Percentiles rank a stretch among this genome's conserved stretches.
These are phyloP conservation scores for Intubia oerlemansii DNA, from an alignment of 2,329 filamentous ascomycete genomes.

Conservation along the genomic window DNA sequence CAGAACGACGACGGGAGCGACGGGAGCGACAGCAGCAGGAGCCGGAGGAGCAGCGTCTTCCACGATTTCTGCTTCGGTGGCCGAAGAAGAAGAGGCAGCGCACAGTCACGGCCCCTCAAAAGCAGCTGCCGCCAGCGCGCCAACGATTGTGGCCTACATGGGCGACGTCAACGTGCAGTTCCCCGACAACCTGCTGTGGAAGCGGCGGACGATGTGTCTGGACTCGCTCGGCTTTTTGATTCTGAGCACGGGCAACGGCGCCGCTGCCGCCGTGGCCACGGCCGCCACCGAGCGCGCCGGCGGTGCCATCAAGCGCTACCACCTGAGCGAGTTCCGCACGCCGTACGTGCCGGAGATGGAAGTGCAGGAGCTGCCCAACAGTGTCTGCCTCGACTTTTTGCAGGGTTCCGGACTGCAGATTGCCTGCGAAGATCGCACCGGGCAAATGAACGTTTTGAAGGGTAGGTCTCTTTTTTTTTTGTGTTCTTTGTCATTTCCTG, in stretches of 20 bases:
- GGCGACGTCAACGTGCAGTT: conserved; percentile 95
- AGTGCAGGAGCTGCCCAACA: conserved; percentile 80
- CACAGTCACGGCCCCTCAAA: too few species aligned
- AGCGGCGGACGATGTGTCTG: conserved; percentile 71
- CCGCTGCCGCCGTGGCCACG: conserved; percentile 10
- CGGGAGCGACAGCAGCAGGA: too few species aligned
- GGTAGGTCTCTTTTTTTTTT: conserved; percentile 19
- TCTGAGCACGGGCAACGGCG: conserved; percentile 47
- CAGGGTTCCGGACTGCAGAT: conserved; percentile 40
- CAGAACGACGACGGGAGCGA: too few species aligned
- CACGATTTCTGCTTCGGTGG: too few species aligned
- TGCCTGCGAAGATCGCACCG: conserved; percentile 20
- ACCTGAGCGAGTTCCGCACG: conserved; percentile 61
- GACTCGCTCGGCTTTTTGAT: conserved; percentile 70
- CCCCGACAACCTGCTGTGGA: conserved; percentile 90
- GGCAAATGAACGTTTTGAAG: conserved; percentile 1
- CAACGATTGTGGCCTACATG: conserved; percentile 40
- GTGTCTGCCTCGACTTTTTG: conserved; percentile 40
- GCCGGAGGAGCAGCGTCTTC: too few species aligned
- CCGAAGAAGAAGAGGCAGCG: too few species aligned
- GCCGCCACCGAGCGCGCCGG: conserved; percentile 24
- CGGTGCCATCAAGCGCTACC: conserved; percentile 48
- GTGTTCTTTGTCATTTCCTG: too few species aligned
- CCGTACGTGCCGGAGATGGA: conserved; percentile 80
- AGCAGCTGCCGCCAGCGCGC: too few species aligned